A percentile compares a stretch with the other conserved stretches of the same genome.
Conservation (phyloP, 2,329 filamentous ascomycete species). For the Pezicula rhizophila region DNA sequence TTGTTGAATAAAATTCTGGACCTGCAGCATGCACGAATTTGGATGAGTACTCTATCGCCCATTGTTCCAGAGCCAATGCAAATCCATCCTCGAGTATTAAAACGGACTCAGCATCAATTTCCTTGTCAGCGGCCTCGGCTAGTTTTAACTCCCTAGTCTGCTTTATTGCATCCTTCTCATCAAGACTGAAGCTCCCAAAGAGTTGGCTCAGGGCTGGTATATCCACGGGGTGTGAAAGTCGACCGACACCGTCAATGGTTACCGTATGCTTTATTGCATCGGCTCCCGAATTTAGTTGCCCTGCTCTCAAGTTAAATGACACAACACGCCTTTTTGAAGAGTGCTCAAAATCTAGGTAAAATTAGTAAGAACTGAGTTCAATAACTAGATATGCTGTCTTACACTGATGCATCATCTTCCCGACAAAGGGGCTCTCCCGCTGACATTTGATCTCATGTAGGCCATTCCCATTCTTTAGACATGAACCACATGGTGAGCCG, state of each 20-base stretch:
- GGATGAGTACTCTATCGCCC: slow-evolving; percentile 20
- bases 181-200: slow-evolving; percentile 6
- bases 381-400: background rate
- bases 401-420: slow-evolving; percentile 17
- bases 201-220: slow-evolving; percentile 8
- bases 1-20: slow-evolving; percentile 15
- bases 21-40: slow-evolving; percentile 19
- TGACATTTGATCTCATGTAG: slow-evolving; percentile 20
- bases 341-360: slow-evolving; percentile 13
- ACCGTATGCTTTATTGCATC: slow-evolving; percentile 5
- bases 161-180: slow-evolving; percentile 7
- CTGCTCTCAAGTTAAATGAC: slow-evolving; percentile 10
- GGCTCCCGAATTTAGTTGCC: background rate
- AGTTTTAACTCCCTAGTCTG: slow-evolving; percentile 2
- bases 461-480: slow-evolving; percentile 17
- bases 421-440: slow-evolving; percentile 18
- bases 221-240: slow-evolving; percentile 11
- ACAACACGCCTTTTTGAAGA: slow-evolving; percentile 16
- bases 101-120: slow-evolving; percentile 3
- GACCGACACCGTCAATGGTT: slow-evolving; percentile 18
- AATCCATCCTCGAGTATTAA: slow-evolving; percentile 11
- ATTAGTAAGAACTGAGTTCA: background rate
- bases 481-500: slow-evolving; percentile 19
- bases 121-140: background rate
- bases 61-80: slow-evolving; percentile 16